These are phyloP conservation scores for Chrysosporium queenslandicum DNA, from an alignment of 2,329 filamentous ascomycete genomes.

Conservation along the genomic window DNA sequence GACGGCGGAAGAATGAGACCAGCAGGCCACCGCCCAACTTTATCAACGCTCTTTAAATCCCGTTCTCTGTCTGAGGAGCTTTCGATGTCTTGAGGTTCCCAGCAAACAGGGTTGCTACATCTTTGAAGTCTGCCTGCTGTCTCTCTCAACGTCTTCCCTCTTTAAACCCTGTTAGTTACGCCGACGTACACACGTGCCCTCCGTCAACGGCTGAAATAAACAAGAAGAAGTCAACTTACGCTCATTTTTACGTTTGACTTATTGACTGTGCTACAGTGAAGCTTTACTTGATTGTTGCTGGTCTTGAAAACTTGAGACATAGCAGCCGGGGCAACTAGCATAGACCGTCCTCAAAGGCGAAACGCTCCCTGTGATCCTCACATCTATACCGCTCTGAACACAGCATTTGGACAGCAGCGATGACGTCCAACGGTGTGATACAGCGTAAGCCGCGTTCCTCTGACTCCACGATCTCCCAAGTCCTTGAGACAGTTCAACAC, in stretches of 20 bases:
- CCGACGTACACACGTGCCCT: neutral
- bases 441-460: slow-evolving; percentile 22
- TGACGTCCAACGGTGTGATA: slow-evolving; percentile 17
- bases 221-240: neutral
- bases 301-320: neutral
- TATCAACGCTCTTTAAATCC: neutral
- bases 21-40: neutral
- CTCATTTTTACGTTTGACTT: too few species aligned
- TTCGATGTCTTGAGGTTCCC: neutral
- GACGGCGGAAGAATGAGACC: neutral
- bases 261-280: too few species aligned
- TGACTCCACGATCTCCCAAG: neutral
- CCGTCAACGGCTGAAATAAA: neutral
- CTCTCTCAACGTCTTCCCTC: neutral
- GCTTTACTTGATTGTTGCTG: too few species aligned
- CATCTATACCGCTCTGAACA: neutral
- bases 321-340: neutral
- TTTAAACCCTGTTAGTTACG: neutral
- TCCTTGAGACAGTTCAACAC: slow-evolving; percentile 25
- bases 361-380: neutral
- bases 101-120: neutral
- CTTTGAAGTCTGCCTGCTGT: neutral
- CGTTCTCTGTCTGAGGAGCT: neutral
- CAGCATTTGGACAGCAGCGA: neutral
- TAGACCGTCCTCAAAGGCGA: neutral